A percentile compares a stretch with the other conserved stretches of the same genome.
Evolutionary conservation across 176 grass and related monocot genomes (phyloP).

Genomic region (Hordeum vulgare): MorexV3_pseudomolecules_assembly NC_058521.1:53126516-53127015

Average conservation of each 20-base stretch:
- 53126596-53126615: no score
- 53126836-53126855: neutral
- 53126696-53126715: slow-evolving; percentile 34
- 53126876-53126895: slow-evolving; percentile 33
- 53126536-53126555: neutral
- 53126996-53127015: neutral
- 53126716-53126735: neutral
- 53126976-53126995: neutral
- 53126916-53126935: slow-evolving; percentile 49
- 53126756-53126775: slow-evolving; percentile 42
- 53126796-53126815: neutral
- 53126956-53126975: neutral
- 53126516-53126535: neutral
- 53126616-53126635: no score
- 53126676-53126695: slow-evolving; percentile 34
- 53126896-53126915: neutral
- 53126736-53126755: slow-evolving; percentile 14
- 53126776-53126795: slow-evolving; percentile 25
- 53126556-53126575: no score
- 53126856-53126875: neutral
- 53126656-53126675: slow-evolving; percentile 36
- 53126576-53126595: no score
- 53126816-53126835: neutral
- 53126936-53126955: slow-evolving; percentile 37
- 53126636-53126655: neutral